A percentile compares a stretch with the other conserved stretches of the same genome.
phyloP scores from a whole-genome alignment of 1,284 basidiomycete species.

The Cryptococcus maquisensis region DNA sequence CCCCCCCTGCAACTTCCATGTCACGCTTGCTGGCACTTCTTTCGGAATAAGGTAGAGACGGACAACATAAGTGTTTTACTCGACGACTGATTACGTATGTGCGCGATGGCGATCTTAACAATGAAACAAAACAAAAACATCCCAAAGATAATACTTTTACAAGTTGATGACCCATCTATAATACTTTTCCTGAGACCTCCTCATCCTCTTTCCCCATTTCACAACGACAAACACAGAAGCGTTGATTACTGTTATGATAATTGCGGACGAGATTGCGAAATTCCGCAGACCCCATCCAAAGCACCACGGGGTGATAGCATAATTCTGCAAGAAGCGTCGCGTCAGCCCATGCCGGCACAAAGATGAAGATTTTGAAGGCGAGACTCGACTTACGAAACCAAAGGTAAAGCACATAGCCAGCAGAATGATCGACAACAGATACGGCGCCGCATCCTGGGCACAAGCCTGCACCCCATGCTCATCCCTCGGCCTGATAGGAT shows the following conservation, averaged over 20 bases:
- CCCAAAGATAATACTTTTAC: conserved; percentile 2
- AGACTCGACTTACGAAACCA: conserved; percentile 15
- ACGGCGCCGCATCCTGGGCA: conserved; percentile 18
- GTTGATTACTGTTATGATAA: conserved; percentile 15
- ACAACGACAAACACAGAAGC: conserved; percentile 9
- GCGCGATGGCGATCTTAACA: no score
- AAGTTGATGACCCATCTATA: conserved; percentile 18
- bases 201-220: conserved; percentile 17
- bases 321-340: conserved; percentile 8
- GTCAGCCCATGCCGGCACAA: not conserved
- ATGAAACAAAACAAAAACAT: no score
- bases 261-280: conserved; percentile 16
- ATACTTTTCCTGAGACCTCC: conserved; percentile 4
- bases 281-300: conserved; percentile 14
- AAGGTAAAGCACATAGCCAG: conserved; percentile 14
- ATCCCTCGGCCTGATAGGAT: conserved; percentile 13
- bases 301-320: conserved; percentile 25
- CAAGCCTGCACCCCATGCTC: conserved; percentile 9
- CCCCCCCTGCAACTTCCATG: no score
- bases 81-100: no score
- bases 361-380: not conserved
- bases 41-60: no score
- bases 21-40: no score
- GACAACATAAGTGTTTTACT: no score
- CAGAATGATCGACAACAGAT: conserved; percentile 12